Evolutionary conservation across 768 basidiomycete genomes (phyloP), one percentile per base, ranked within the genome.

Genomic region (Nidularia pulvinata): DNA sequence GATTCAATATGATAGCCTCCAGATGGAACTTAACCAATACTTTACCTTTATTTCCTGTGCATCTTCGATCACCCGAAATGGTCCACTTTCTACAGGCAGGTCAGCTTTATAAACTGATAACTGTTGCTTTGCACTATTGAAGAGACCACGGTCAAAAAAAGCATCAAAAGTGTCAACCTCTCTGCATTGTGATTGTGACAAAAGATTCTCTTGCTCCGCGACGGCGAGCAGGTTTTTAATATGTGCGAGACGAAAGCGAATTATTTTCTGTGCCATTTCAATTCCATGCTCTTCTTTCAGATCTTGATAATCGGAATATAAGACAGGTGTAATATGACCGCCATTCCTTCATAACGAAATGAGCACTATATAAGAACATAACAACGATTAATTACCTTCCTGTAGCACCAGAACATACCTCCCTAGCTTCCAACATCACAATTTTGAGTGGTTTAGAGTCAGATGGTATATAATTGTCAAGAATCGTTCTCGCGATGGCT

Each of bases 361-460:
- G 32, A 36, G 3, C 2, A 11, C 16, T 14, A 22, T 46, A 44
- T 48, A 44, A 33, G 25, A 50, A 25, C 54, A 7, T 46, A 47
- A 16, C 35, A 32, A 58, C 30, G 19, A 13, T 9, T 11, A 46
- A 11, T 9, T 74, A 84, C 86, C 88, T 76, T 36, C 82, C 89
- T 0, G 88, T 89, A 6, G 89, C 89, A 1, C 89, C 89, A 0
- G 86, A 88, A 60, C 89, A 91, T 0, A 76, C 76, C 9, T 89
- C 88, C 51, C 93, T 71, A 3, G 93, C 93, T 59, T 96, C 93
- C 19, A 96, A 76, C 74, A 93, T 85, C 19, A 91, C 81, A 2
- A 95, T 65, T 36, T 71, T 68, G 11, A 81, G 54, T 32, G 57
- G 52, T 30, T 62, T 65, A 10, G 37, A 39, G 37, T 13, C 11